Conservation (phyloP, 1,284 basidiomycete species). For the Cystobasidium slooffiae region DNA sequence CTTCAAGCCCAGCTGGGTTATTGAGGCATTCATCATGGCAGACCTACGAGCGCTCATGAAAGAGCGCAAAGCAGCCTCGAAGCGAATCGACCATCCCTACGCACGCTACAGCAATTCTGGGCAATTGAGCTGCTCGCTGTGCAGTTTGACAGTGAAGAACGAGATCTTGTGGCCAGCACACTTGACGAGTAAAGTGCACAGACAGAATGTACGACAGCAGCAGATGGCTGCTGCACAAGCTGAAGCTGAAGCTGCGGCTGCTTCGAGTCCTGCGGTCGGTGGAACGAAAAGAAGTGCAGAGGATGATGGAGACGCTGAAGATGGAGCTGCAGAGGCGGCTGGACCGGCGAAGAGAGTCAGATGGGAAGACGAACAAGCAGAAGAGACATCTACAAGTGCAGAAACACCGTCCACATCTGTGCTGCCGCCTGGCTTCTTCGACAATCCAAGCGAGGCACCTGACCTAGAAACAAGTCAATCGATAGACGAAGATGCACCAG, state of each 20-base stretch:
- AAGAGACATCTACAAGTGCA: background rate
- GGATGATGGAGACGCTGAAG: conserved; percentile 8
- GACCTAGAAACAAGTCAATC: background rate
- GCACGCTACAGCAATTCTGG: conserved; percentile 32
- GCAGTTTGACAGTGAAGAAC: conserved; percentile 33
- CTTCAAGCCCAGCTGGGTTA: too few species aligned
- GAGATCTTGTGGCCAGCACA: conserved; percentile 44
- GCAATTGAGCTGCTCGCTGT: conserved; percentile 40
- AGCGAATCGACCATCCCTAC: conserved; percentile 41
- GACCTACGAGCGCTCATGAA: conserved; percentile 41
- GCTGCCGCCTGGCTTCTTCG: conserved; percentile 44
- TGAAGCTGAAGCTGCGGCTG: conserved; percentile 2
- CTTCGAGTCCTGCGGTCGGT: conserved; percentile 4
- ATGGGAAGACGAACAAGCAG: conserved; percentile 21
- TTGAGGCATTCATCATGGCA: conserved; percentile 21
- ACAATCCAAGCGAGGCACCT: conserved; percentile 29
- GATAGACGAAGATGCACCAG: background rate
- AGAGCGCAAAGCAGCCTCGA: conserved; percentile 29
- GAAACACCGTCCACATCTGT: background rate
- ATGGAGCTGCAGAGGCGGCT: conserved; percentile 1
- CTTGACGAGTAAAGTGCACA: conserved; percentile 43
- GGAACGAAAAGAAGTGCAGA: conserved; percentile 24
- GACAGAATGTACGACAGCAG: conserved; percentile 35
- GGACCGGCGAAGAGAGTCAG: conserved; percentile 18
- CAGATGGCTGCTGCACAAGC: conserved; percentile 9